phyloP scores from a whole-genome alignment of 306 rosid species.

The Cicer chorassanicum region DNA sequence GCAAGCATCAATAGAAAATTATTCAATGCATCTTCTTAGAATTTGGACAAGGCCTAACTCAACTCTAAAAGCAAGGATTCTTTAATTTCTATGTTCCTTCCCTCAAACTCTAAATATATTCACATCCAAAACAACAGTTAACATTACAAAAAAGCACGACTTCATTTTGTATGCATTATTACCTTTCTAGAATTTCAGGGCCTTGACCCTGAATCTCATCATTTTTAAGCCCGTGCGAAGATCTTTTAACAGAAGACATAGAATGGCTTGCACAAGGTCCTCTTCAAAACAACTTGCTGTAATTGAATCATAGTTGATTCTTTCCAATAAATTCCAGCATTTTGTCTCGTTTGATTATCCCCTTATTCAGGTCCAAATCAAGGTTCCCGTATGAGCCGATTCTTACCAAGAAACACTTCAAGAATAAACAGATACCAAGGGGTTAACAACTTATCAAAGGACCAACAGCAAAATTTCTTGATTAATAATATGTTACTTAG shows the following conservation, averaged over 20 bases:
- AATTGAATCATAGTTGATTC: conserved; percentile 37
- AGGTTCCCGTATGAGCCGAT: conserved; percentile 34
- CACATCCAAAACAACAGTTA: conserved; percentile 17
- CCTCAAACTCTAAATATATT: conserved; percentile 8
- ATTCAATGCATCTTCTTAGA: neutral
- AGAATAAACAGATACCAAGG: conserved; percentile 31
- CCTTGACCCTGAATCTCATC: conserved; percentile 45
- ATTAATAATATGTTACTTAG: neutral
- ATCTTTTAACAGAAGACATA: conserved; percentile 49
- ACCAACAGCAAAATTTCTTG: neutral
- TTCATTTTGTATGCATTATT: neutral
- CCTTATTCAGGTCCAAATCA: conserved; percentile 43
- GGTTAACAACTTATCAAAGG: conserved; percentile 19
- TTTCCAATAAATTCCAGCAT: conserved; percentile 40
- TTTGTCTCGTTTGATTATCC: conserved; percentile 37
- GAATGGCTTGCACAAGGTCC: conserved; percentile 41
- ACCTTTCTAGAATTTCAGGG: conserved; percentile 48
- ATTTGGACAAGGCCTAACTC: too few relatives aligned
- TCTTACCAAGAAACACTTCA: conserved; percentile 40
- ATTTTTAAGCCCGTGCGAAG: conserved; percentile 34
- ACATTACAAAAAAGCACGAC: neutral
- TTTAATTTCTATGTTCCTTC: neutral
- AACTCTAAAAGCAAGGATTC: neutral
- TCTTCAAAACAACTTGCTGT: conserved; percentile 41
- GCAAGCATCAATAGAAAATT: conserved; percentile 35